Percentiles rank a stretch among this genome's conserved stretches.
Evolutionary conservation across 768 basidiomycete species (phyloP).

Genomic region (Tephrocybe sp.): DNA sequence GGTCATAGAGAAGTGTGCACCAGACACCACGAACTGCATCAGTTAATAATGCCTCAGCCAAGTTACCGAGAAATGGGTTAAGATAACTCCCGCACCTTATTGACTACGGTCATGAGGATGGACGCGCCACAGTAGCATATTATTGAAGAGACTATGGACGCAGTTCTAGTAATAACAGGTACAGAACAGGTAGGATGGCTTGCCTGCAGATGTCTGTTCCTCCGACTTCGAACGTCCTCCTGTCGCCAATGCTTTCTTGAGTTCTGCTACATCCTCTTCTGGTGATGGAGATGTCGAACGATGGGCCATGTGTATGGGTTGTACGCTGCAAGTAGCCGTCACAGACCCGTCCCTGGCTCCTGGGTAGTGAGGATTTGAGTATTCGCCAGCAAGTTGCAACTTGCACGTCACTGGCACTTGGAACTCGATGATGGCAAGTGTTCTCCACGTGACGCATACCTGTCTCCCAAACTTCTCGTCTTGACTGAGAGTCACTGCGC

Average conservation of each 20-base stretch:
- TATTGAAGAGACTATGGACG: constrained; percentile 66
- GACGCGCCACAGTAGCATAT: constrained; percentile 88
- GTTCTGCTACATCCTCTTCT: constrained; percentile 28
- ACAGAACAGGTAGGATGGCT: constrained; percentile 4
- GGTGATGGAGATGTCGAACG: constrained; percentile 6
- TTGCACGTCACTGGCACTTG: no score
- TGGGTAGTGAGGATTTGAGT: not conserved
- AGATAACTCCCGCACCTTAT: constrained; percentile 63
- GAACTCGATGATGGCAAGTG: not conserved
- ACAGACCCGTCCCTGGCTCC: not conserved
- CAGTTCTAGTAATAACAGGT: no score
- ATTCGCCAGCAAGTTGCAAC: constrained; percentile 1
- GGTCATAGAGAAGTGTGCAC: constrained; percentile 92
- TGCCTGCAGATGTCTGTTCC: constrained; percentile 22
- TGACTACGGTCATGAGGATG: constrained; percentile 95
- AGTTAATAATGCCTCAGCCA: constrained; percentile 3
- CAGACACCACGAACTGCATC: constrained; percentile 98
- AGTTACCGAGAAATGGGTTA: not conserved
- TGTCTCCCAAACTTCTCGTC: not conserved
- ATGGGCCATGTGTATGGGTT: constrained; percentile 1
- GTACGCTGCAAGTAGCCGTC: no score
- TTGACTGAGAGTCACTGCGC: not conserved
- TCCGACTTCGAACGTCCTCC: constrained; percentile 31
- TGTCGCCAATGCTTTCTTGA: constrained; percentile 35
- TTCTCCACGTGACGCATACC: not conserved